phyloP scores from a whole-genome alignment of 805 yeast genomes.

The Myxozyma melibiosi region DNA sequence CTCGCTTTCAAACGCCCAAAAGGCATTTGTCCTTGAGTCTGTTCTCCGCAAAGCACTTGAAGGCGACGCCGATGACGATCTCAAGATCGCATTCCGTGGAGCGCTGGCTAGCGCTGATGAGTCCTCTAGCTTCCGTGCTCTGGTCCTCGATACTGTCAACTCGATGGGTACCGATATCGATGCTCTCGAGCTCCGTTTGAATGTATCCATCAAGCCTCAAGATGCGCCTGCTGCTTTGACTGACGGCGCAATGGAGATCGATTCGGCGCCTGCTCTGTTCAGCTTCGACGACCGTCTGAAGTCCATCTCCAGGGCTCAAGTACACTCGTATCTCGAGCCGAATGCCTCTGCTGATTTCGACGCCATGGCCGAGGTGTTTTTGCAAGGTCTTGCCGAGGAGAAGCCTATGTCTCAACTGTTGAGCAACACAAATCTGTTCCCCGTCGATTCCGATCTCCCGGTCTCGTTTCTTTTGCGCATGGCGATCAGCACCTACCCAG shows the following conservation, averaged over 20 bases:
- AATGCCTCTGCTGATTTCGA: conserved; percentile 22
- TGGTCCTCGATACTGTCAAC: conserved; percentile 30
- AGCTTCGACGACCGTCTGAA: conserved; percentile 19
- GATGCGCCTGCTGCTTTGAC: background rate
- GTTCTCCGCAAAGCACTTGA: conserved; percentile 7
- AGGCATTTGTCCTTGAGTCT: conserved; percentile 2
- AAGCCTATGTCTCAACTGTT: conserved; percentile 14
- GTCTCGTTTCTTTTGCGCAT: conserved; percentile 42
- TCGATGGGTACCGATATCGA: conserved; percentile 31
- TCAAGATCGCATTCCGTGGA: conserved; percentile 5
- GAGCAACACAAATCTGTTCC: conserved; percentile 16
- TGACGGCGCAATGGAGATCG: conserved; percentile 34
- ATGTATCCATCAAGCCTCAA: conserved; percentile 29
- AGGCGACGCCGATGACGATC: background rate
- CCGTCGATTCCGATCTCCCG: conserved; percentile 13
- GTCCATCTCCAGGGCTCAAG: background rate
- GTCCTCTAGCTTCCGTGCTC: conserved; percentile 1
- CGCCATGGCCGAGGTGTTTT: conserved; percentile 19
- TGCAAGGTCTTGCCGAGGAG: conserved; percentile 23
- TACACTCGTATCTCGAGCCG: conserved; percentile 22
- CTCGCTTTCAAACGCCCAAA: conserved; percentile 14
- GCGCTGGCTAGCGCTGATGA: conserved; percentile 1
- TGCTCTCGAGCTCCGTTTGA: conserved; percentile 31
- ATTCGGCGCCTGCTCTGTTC: conserved; percentile 42
- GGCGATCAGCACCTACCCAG: conserved; percentile 41